phyloP scores from a whole-genome alignment of 2,329 filamentous ascomycete species.

The Thelonectria rubi region DNA sequence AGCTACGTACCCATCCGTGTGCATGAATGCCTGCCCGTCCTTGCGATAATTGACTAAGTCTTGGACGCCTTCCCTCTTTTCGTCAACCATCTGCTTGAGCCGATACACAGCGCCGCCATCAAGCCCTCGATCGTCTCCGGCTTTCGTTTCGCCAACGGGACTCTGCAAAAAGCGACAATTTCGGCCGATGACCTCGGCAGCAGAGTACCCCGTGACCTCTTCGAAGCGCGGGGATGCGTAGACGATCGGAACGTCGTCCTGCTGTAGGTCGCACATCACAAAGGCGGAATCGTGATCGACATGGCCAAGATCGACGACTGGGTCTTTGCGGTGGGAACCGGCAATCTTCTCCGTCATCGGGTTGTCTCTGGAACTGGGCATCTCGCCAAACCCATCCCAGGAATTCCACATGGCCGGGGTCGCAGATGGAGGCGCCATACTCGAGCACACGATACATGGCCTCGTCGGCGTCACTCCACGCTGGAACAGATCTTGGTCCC shows the following conservation, averaged over 20 bases:
- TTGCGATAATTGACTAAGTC: slow-evolving; percentile 96
- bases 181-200: slow-evolving; percentile 85
- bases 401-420: too few relatives aligned
- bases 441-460: too few relatives aligned
- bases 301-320: slow-evolving; percentile 80
- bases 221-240: slow-evolving; percentile 97
- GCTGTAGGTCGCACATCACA: slow-evolving; percentile 88
- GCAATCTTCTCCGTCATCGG: too few relatives aligned
- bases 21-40: slow-evolving; percentile 46
- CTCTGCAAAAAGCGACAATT: slow-evolving; percentile 96
- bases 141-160: slow-evolving; percentile 83
- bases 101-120: slow-evolving; percentile 86
- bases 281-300: slow-evolving; percentile 96
- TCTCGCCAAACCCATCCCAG: too few relatives aligned
- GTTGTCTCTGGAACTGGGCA: too few relatives aligned
- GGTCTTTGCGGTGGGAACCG: too few relatives aligned
- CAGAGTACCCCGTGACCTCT: slow-evolving; percentile 88
- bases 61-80: slow-evolving; percentile 82
- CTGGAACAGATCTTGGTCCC: too few relatives aligned
- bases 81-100: slow-evolving; percentile 80
- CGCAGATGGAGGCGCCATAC: too few relatives aligned
- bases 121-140: slow-evolving; percentile 79
- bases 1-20: too few relatives aligned
- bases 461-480: too few relatives aligned
- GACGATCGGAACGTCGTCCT: slow-evolving; percentile 89